Conservation (phyloP, 306 rosid genomes). For the Trifolium repens region DNA sequence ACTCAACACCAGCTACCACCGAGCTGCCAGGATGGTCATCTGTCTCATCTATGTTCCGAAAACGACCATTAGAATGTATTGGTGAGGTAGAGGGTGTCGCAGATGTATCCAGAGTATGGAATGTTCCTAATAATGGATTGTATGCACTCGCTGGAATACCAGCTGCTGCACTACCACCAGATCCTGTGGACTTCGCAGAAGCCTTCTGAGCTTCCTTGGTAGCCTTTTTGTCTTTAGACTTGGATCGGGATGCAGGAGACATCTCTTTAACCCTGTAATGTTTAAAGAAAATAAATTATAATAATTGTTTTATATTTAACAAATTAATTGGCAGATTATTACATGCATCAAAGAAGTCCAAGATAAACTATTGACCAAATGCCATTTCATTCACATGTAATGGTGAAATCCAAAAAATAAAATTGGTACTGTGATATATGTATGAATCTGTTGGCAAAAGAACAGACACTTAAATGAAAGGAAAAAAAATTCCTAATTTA, state of each 20-base stretch:
- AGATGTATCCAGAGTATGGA: conserved; percentile 73
- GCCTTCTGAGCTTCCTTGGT: conserved; percentile 75
- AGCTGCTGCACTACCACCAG: conserved; percentile 65
- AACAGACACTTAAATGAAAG: neutral
- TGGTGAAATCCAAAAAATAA: conserved; percentile 1
- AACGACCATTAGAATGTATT: conserved; percentile 75
- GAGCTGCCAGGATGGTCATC: conserved; percentile 82
- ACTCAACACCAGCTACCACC: conserved; percentile 63
- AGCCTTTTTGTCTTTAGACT: conserved; percentile 85
- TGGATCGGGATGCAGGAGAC: conserved; percentile 92
- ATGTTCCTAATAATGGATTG: conserved; percentile 89
- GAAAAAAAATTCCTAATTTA: conserved; percentile 1
- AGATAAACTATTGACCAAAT: neutral
- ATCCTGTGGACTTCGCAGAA: conserved; percentile 63
- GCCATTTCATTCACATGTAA: neutral
- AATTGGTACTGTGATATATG: conserved; percentile 1
- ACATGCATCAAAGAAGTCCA: conserved; percentile 5
- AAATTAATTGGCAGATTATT: conserved; percentile 22
- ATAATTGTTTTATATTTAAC: conserved; percentile 8
- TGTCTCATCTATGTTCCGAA: conserved; percentile 87
- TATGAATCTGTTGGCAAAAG: conserved; percentile 19
- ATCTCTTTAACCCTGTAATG: conserved; percentile 59
- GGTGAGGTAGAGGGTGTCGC: conserved; percentile 61
- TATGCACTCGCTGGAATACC: conserved; percentile 88
- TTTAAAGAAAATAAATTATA: conserved; percentile 28